Percentiles rank a stretch among this genome's conserved stretches.
These are phyloP conservation scores for Adansonia digitata DNA, from an alignment of 345 rosid species.

Conservation along the genomic window DNA sequence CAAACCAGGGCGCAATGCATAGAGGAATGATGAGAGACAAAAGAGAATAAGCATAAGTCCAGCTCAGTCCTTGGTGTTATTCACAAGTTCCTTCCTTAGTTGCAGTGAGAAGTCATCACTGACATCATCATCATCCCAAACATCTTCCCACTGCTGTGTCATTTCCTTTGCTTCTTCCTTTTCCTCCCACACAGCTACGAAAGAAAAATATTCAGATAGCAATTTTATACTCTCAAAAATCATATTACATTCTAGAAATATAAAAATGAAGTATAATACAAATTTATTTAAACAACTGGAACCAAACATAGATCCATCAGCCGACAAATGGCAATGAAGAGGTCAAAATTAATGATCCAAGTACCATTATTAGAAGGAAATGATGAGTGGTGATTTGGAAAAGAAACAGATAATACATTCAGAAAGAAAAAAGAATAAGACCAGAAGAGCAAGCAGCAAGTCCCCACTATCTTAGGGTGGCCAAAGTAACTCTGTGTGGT, in stretches of 20 bases:
- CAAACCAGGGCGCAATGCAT: not conserved
- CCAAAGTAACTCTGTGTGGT: not conserved
- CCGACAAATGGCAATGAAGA: not conserved
- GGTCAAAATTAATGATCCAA: not conserved
- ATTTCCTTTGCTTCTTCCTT: constrained; percentile 6
- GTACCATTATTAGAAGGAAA: not conserved
- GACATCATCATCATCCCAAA: constrained; percentile 9
- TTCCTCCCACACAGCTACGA: not conserved
- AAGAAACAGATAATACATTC: not conserved
- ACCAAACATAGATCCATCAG: not conserved
- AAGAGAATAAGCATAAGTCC: not conserved
- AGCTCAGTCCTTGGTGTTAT: constrained; percentile 39
- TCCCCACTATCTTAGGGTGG: not conserved
- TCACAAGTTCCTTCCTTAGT: constrained; percentile 76
- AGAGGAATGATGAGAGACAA: not conserved
- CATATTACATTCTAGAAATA: not conserved
- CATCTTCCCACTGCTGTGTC: constrained; percentile 10
- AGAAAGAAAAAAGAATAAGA: not conserved
- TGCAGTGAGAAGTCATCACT: constrained; percentile 50
- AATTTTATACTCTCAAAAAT: not conserved
- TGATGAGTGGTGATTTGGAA: not conserved
- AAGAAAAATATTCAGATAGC: not conserved
- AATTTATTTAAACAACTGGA: not conserved
- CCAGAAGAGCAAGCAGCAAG: not conserved
- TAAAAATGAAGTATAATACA: not conserved